Base-by-base conservation (phyloP, 495 filamentous ascomycete species). In the Zalerion maritima region DNA sequence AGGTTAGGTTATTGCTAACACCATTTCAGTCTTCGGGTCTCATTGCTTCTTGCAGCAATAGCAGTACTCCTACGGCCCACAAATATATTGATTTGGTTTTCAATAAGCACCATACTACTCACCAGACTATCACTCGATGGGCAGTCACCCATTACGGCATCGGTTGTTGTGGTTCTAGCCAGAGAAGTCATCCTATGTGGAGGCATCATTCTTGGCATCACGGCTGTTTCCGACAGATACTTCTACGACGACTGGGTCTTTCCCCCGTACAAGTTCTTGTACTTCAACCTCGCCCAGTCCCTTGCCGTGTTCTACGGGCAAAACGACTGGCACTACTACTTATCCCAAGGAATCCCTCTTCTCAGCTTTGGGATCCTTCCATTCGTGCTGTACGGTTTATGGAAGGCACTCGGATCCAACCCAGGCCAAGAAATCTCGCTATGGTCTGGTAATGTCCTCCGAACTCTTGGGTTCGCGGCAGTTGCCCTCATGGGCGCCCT, bases 171-270 rank as follows among this genome's bases (percentile, higher is more conserved):
- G n/a, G 44, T 69, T 18, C 58, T 91, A 7, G 28, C 63, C 24
- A 60, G 67, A 21, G 75, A 85, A 39, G 64, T 62, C 17, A 22
- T 70, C 6, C 14, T 85, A 29, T 87, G 79, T 53, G 83, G 85
- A 62, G 56, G 57, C 5, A 29, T 58, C 2, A 63, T 76, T 9
- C 57, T 93, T 4, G 54, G 58, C 21, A 14, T 78, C 11, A 83
- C 82, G 6, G 42, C 67, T 9, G 28, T 74, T n/a, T 61, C 72
- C 5, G 89, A 99, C 47, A 71, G 77, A 26, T 54, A 75, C 5
- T 96, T 84, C 54, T 99, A 91, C 38, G 74, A 75, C 16, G 51
- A 67, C 32, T 94, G 84, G 84, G 80, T 82, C 3, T 84, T 99
- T 36, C 89, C 89, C 14, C 83, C 87, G 0, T 62, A 91, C 31